Conservation (phyloP, 257 asterid genomes). For the Solanum verrucosum region DNA sequence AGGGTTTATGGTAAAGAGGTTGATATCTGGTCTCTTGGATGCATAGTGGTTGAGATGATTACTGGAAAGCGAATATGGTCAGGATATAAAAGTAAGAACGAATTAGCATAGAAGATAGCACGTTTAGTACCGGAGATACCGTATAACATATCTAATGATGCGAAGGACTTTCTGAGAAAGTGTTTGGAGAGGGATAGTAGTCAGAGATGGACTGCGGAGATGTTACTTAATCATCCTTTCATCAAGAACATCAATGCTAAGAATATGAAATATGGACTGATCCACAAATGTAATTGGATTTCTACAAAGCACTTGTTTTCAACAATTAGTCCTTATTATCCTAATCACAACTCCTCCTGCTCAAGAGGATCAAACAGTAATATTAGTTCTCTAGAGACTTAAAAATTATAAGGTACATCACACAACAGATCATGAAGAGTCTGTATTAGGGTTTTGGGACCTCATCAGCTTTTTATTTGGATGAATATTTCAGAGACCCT, state of each 20-base stretch:
- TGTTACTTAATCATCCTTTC: neutral
- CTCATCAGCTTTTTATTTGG: neutral
- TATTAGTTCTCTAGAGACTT: neutral
- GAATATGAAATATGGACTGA: neutral
- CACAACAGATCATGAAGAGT: neutral
- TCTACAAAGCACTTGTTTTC: neutral
- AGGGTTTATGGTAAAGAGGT: neutral
- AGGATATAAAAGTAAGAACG: neutral
- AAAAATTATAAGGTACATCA: neutral
- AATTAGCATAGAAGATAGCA: neutral
- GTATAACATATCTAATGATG: neutral
- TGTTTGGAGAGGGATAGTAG: neutral
- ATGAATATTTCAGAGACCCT: neutral
- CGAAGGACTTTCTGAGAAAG: neutral
- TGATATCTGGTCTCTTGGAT: constrained; percentile 4
- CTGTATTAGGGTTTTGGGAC: neutral
- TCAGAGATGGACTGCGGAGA: constrained; percentile 1
- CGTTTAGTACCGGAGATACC: neutral
- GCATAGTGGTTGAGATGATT: neutral
- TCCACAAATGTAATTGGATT: neutral
- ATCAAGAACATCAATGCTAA: neutral
- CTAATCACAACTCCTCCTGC: neutral
- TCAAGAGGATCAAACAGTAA: neutral
- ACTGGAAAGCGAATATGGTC: neutral
- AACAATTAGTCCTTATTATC: neutral